Conservation (phyloP, 2,329 filamentous ascomycete species). For the Neospermospora avenae region DNA sequence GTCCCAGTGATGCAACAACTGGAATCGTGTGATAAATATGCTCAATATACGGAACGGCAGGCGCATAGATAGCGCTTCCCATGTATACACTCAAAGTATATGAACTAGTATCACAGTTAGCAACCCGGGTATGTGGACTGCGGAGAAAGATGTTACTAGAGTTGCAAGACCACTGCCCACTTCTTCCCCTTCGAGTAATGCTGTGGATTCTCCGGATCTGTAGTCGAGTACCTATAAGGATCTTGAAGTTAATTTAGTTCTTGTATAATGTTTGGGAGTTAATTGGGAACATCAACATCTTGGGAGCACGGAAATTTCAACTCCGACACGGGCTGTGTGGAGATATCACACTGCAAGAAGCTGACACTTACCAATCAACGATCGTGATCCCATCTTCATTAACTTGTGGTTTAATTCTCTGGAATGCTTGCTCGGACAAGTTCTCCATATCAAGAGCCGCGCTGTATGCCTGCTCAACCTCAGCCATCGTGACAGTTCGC, state of each 20-base stretch:
- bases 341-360: too few species aligned
- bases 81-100: slow-evolving; percentile 15
- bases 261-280: too few species aligned
- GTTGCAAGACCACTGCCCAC: not conserved
- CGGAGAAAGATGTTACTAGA: slow-evolving; percentile 38
- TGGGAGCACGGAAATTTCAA: too few species aligned
- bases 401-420: not conserved
- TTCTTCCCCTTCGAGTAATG: slow-evolving; percentile 2
- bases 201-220: slow-evolving; percentile 6
- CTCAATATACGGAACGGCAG: slow-evolving; percentile 47
- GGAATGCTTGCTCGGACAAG: not conserved
- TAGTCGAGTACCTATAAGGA: slow-evolving; percentile 51
- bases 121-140: slow-evolving; percentile 37
- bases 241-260: too few species aligned
- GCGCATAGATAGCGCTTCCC: slow-evolving; percentile 45
- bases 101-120: slow-evolving; percentile 17
- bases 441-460: slow-evolving; percentile 1
- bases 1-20: slow-evolving; percentile 50
- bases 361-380: slow-evolving; percentile 50
- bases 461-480: not conserved
- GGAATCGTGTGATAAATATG: slow-evolving; percentile 49
- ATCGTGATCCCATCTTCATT: slow-evolving; percentile 37
- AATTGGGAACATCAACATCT: too few species aligned
- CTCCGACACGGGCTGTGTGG: too few species aligned
- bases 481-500: not conserved